phyloP scores from a whole-genome alignment of 805 yeast genomes.

The Candida yuanshanica region DNA sequence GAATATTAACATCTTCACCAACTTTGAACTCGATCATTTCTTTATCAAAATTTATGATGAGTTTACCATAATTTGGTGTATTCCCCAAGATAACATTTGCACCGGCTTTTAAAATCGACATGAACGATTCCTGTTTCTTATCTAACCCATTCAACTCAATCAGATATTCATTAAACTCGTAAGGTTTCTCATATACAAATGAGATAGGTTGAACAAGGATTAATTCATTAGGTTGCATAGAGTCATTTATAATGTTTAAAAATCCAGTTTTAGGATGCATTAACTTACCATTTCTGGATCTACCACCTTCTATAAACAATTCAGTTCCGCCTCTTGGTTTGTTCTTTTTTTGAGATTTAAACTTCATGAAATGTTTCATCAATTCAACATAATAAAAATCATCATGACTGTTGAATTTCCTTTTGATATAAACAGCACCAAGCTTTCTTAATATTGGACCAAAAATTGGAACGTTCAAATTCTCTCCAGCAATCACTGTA shows the following conservation, averaged over 20 bases:
- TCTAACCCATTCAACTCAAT: conserved; percentile 21
- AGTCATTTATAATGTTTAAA: conserved; percentile 13
- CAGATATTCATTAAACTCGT: conserved; percentile 19
- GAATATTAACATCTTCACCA: conserved; percentile 2
- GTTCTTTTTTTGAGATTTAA: conserved; percentile 2
- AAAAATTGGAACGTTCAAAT: conserved; percentile 20
- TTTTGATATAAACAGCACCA: conserved; percentile 19
- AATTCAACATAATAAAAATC: conserved; percentile 16
- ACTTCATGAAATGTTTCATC: conserved; percentile 9
- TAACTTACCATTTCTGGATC: conserved; percentile 22
- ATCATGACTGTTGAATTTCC: conserved; percentile 11
- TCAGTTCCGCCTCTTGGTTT: conserved; percentile 12
- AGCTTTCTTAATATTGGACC: conserved; percentile 13
- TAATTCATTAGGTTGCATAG: conserved; percentile 4
- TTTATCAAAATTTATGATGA: conserved; percentile 17
- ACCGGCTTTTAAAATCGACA: conserved; percentile 13
- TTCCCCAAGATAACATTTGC: conserved; percentile 3
- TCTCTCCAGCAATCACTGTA: conserved; percentile 21
- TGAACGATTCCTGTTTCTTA: conserved; percentile 18
- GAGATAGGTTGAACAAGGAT: conserved; percentile 15
- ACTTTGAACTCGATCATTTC: conserved; percentile 4
- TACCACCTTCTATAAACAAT: conserved; percentile 20
- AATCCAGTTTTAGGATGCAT: conserved; percentile 21
- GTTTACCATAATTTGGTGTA: conserved; percentile 15
- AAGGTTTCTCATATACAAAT: conserved; percentile 20